phyloP scores from a whole-genome alignment of 2,329 filamentous ascomycete genomes.

The Pseudonectria foliicola region DNA sequence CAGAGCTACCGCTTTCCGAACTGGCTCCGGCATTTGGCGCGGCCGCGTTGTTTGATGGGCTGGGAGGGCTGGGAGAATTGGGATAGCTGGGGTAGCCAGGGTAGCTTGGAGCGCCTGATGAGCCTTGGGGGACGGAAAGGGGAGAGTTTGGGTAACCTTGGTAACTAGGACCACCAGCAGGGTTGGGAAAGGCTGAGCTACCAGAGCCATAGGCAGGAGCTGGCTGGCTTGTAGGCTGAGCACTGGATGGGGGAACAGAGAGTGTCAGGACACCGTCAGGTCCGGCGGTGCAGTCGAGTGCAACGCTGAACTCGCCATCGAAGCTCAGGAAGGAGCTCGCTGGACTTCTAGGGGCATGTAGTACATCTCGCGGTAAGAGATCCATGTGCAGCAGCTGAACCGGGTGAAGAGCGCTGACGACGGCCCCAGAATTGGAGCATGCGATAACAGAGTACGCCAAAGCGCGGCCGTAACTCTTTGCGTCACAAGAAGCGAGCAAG shows the following conservation, averaged over 20 bases:
- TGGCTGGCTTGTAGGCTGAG: constrained; percentile 8
- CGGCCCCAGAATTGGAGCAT: constrained; percentile 20
- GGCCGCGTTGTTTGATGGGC: too few species aligned
- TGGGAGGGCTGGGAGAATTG: too few species aligned
- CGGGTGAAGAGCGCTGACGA: constrained; percentile 24
- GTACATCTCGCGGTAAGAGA: constrained; percentile 5
- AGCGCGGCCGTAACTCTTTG: constrained; percentile 23
- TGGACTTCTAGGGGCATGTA: constrained; percentile 1
- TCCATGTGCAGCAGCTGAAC: constrained; percentile 19
- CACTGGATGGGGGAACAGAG: constrained; percentile 13
- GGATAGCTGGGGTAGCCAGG: too few species aligned
- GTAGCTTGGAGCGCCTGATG: too few species aligned
- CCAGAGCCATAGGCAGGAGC: background rate
- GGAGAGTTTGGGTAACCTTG: too few species aligned
- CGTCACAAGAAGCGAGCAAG: constrained; percentile 21
- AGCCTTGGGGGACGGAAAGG: too few species aligned
- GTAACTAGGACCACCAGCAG: background rate
- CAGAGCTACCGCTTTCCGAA: too few species aligned
- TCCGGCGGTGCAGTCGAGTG: constrained; percentile 23
- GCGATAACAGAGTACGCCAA: constrained; percentile 19
- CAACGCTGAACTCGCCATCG: constrained; percentile 17
- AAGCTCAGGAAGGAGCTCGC: constrained; percentile 9
- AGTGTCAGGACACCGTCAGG: constrained; percentile 26
- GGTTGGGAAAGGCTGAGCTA: background rate
- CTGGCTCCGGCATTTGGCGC: too few species aligned